These are phyloP conservation scores for Astrothelium subdiscretum DNA, from an alignment of 495 filamentous ascomycete genomes.

Conservation along the genomic window DNA sequence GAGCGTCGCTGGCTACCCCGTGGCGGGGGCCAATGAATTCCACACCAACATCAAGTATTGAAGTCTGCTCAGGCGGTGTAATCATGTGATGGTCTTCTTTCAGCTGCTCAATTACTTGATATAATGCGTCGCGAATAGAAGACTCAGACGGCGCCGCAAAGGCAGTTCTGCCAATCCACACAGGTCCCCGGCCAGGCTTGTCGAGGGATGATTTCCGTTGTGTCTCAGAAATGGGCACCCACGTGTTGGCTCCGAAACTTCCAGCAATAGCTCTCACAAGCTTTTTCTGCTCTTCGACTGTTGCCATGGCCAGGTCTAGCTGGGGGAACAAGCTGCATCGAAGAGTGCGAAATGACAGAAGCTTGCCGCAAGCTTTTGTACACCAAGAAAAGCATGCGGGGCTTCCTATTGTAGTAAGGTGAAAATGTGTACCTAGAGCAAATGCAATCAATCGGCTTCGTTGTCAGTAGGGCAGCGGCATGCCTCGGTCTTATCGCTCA, in stretches of 20 bases:
- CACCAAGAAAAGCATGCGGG: not conserved
- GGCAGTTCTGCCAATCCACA: not conserved
- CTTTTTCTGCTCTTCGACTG: not conserved
- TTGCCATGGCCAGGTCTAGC: not conserved
- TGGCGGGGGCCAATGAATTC: not conserved
- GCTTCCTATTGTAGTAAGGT: not conserved
- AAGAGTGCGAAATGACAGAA: not conserved
- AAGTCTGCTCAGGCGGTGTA: not conserved
- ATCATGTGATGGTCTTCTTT: not conserved
- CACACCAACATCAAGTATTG: not conserved
- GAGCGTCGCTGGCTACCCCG: not conserved
- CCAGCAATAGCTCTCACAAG: not conserved
- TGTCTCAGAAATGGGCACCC: not conserved
- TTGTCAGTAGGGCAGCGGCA: not conserved
- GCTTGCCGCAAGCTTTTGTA: not conserved
- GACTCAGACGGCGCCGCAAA: not conserved
- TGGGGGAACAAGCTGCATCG: not conserved
- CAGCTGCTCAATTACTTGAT: not conserved
- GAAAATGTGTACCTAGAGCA: not conserved
- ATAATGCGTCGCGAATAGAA: not conserved
- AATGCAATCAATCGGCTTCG: not conserved
- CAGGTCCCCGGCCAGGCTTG: not conserved
- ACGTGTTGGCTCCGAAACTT: not conserved
- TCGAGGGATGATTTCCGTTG: not conserved
- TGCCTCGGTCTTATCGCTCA: not conserved